Conservation (phyloP, 768 basidiomycete species). For the Leccinum disarticulatum region DNA sequence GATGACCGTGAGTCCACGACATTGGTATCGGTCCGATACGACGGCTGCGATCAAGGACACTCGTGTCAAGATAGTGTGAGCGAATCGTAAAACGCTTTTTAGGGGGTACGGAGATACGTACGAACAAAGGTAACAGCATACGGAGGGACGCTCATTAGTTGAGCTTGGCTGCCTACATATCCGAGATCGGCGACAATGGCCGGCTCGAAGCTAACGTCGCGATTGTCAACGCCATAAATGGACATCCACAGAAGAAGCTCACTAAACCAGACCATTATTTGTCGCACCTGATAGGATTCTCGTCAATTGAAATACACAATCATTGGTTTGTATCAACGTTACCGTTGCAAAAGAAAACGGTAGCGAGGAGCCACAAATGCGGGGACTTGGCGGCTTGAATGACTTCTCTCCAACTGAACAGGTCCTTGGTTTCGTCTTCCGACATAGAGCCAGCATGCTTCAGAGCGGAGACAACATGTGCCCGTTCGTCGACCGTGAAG, state of each 20-base stretch:
- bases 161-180: conserved; percentile 50
- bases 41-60: conserved; percentile 41
- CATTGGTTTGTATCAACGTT: conserved; percentile 11
- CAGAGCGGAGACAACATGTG: conserved; percentile 38
- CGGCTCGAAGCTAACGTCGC: conserved; percentile 58
- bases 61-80: conserved; percentile 10
- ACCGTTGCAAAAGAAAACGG: conserved; percentile 56
- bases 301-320: background rate
- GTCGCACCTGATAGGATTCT: conserved; percentile 14
- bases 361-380: conserved; percentile 46
- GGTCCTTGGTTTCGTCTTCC: conserved; percentile 42
- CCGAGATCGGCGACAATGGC: conserved; percentile 67
- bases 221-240: conserved; percentile 35
- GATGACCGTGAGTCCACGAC: conserved; percentile 49
- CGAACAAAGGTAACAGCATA: conserved; percentile 14
- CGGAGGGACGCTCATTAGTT: conserved; percentile 35
- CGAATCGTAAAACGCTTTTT: background rate
- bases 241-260: background rate
- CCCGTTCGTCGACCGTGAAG: conserved; percentile 49
- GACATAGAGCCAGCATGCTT: conserved; percentile 33
- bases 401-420: conserved; percentile 60
- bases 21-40: conserved; percentile 53
- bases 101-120: conserved; percentile 6
- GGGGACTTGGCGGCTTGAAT: conserved; percentile 45
- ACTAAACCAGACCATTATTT: conserved; percentile 24